phyloP scores from a whole-genome alignment of 495 filamentous ascomycete species.

The Podospora pseudocomata region DNA sequence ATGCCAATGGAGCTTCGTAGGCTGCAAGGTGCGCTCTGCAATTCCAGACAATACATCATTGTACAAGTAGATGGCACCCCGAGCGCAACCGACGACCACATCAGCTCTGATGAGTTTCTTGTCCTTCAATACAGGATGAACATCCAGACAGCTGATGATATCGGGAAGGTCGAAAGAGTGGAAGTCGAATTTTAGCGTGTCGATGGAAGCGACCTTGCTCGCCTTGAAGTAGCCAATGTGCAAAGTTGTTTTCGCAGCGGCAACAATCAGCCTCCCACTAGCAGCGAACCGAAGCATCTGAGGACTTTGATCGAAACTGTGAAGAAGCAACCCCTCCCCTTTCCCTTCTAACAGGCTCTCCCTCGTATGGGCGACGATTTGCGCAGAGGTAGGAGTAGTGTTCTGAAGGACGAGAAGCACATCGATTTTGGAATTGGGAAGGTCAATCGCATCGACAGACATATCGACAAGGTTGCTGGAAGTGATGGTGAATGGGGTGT shows the following conservation, averaged over 20 bases:
- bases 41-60: constrained; percentile 64
- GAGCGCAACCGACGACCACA: constrained; percentile 67
- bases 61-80: constrained; percentile 75
- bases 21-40: constrained; percentile 40
- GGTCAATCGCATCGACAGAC: constrained; percentile 40
- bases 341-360: constrained; percentile 20
- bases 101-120: constrained; percentile 51
- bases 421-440: constrained; percentile 37
- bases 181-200: constrained; percentile 47
- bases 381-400: constrained; percentile 25
- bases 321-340: constrained; percentile 28
- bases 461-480: constrained; percentile 42
- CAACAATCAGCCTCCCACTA: constrained; percentile 35
- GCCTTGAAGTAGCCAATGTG: constrained; percentile 37
- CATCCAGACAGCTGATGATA: constrained; percentile 56
- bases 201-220: constrained; percentile 23
- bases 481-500: constrained; percentile 35
- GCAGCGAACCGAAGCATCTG: constrained; percentile 32
- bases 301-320: constrained; percentile 31
- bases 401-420: constrained; percentile 43
- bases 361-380: constrained; percentile 43
- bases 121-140: constrained; percentile 29
- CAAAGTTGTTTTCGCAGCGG: constrained; percentile 35
- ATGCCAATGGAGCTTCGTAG: constrained; percentile 85
- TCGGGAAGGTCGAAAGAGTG: constrained; percentile 50